Evolutionary conservation across 192 early-diverging fungal genomes (phyloP).

Genomic region (Coemansia sp.): DNA sequence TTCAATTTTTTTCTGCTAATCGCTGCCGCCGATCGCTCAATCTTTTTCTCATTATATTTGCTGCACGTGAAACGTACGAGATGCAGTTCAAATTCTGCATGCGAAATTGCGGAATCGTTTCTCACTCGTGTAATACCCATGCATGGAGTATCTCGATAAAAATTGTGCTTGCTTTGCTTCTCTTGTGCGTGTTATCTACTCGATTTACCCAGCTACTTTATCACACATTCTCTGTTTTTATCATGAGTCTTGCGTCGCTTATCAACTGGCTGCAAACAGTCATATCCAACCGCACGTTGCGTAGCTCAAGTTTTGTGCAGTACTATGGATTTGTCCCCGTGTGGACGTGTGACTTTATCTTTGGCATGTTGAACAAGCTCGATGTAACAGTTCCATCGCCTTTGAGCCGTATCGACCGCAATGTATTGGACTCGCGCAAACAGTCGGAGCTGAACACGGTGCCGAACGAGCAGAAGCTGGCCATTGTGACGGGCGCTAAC

Average conservation of each 20-base stretch:
- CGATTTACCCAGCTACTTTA: not conserved
- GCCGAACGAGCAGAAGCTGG: constrained; percentile 30
- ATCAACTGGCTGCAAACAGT: constrained; percentile 28
- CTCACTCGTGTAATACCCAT: not conserved
- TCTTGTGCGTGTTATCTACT: not conserved
- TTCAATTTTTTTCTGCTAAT: no score
- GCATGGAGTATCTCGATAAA: not conserved
- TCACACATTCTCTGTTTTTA: not conserved
- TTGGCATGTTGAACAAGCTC: constrained; percentile 28
- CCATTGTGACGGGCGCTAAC: constrained; percentile 60
- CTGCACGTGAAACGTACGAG: not conserved
- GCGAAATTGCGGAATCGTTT: not conserved
- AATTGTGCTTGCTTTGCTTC: not conserved
- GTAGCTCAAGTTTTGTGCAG: not conserved
- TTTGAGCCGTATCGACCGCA: constrained; percentile 35
- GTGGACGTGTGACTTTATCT: constrained; percentile 28
- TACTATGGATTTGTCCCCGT: constrained; percentile 7
- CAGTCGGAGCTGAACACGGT: not conserved
- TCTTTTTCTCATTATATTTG: not conserved
- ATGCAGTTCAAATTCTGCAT: not conserved
- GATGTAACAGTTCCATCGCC: constrained; percentile 23
- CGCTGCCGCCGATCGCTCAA: no score
- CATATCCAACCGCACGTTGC: constrained; percentile 4
- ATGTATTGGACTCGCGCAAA: constrained; percentile 18
- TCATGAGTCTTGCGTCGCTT: constrained; percentile 26